Conservation (phyloP, 2,329 filamentous ascomycete genomes). For the Calonectria hawksworthii region DNA sequence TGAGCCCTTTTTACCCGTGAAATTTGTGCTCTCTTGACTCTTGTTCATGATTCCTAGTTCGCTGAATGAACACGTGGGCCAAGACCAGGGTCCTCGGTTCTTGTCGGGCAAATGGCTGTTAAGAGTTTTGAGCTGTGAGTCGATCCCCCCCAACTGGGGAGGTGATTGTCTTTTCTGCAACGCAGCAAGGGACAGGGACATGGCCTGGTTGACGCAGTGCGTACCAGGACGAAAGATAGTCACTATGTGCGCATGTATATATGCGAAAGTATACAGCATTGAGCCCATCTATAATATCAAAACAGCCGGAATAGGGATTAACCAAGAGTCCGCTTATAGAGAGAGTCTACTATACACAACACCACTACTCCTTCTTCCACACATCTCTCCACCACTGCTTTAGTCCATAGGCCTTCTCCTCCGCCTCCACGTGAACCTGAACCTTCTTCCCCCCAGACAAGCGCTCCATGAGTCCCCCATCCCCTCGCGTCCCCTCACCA, state of each 20-base stretch:
- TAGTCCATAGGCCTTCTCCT: conserved; percentile 84
- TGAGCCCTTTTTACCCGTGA: background rate
- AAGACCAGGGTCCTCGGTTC: conserved; percentile 1
- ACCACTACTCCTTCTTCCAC: conserved; percentile 58
- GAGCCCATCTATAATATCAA: background rate
- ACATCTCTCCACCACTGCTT: conserved; percentile 92
- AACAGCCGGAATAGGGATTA: background rate
- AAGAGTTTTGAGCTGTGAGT: conserved; percentile 7
- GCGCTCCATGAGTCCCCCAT: conserved; percentile 71
- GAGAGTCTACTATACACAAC: background rate
- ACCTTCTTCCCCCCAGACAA: conserved; percentile 66
- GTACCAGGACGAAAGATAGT: background rate
- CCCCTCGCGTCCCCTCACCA: conserved; percentile 48
- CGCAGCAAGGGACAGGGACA: background rate
- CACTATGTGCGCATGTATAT: background rate
- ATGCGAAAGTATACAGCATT: background rate
- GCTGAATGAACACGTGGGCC: conserved; percentile 20
- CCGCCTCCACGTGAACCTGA: conserved; percentile 80
- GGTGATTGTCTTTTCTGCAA: background rate
- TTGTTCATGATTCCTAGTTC: background rate
- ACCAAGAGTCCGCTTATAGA: background rate
- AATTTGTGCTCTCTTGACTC: background rate
- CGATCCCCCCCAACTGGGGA: background rate
- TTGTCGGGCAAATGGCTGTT: conserved; percentile 15
- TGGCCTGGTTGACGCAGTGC: background rate